Conservation (phyloP, 192 early-diverging fungal genomes). For the Paraglomus brasilianum region DNA sequence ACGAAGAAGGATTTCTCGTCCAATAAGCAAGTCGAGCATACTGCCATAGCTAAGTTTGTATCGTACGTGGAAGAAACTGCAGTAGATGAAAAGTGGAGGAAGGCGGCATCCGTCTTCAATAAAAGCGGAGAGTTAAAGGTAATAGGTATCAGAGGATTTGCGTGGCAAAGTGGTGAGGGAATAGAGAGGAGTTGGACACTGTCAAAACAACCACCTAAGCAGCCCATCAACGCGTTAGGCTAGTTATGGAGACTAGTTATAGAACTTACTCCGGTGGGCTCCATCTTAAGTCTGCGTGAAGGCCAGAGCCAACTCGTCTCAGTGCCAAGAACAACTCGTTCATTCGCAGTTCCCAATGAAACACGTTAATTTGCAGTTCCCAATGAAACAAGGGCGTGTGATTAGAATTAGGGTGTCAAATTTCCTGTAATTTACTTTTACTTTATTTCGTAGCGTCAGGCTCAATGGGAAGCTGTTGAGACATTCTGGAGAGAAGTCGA, state of each 20-base stretch:
- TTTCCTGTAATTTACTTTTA: background rate
- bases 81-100: conserved; percentile 15
- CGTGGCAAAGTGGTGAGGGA: conserved; percentile 5
- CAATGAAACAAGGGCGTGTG: conserved; percentile 15
- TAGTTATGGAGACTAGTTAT: conserved; percentile 25
- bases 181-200: conserved; percentile 25
- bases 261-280: conserved; percentile 26
- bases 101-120: conserved; percentile 3
- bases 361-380: background rate
- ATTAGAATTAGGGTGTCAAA: background rate
- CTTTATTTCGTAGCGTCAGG: conserved; percentile 9
- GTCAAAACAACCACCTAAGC: conserved; percentile 22
- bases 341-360: conserved; percentile 20
- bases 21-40: conserved; percentile 9
- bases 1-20: conserved; percentile 6
- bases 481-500: conserved; percentile 8
- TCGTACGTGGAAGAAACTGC: background rate
- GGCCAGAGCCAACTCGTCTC: conserved; percentile 25
- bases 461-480: conserved; percentile 19
- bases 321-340: conserved; percentile 25
- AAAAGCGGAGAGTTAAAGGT: background rate
- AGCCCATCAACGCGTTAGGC: conserved; percentile 6
- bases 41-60: conserved; percentile 11
- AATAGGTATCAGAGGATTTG: too few species aligned
- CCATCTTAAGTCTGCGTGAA: conserved; percentile 26